Base-by-base conservation (phyloP, 2,329 filamentous ascomycete genomes). In the Penicillium sp. region DNA sequence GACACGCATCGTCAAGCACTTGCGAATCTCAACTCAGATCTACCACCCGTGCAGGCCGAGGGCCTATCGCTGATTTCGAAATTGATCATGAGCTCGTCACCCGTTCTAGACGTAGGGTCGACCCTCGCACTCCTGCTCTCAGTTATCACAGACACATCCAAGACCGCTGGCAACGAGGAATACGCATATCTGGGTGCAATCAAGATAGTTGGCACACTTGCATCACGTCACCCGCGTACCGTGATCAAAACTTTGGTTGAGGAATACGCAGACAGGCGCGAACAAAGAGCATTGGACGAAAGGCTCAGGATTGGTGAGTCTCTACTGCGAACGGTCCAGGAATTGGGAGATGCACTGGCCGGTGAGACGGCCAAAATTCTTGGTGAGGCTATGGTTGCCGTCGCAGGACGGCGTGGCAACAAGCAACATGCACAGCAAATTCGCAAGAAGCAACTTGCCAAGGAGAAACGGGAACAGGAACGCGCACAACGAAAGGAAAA, bases 141-240 rank as follows among this genome's bases (percentile, higher is more conserved):
- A 2, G 65, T 77, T 9, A 68, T 78, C 33, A 72, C 68, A 3
- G 73, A 71, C 46, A 60, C 67, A 11, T 71, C 71, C 0, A 70
- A 70, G 49, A 59, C 68, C 8, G 57, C 65, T 1, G 62, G 66
- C 16, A 73, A 70, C 19, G 76, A 78, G 45, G 75, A 78, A 60
- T 78, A 76, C 54, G 70, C 77, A 47, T 78, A 78, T 50, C 65
- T 78, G 5, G 76, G 76, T 44, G 76, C 74, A 25, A 75, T 78
- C 51, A 78, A 75, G 44, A 60, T 75, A 7, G 72, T 78, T 23
- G 75, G 74, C 9, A 69, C 66, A 10, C 57, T 78, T 11, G 75
- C 76, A 15, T 75, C 75, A 4, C 69, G 68, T 27, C 76, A 78
- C 57, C 76, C 76, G 13, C 72, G 68, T 40, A 78, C 76, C 5